Base-by-base conservation (phyloP, 2,329 filamentous ascomycete species). In the Fusarium begoniae region DNA sequence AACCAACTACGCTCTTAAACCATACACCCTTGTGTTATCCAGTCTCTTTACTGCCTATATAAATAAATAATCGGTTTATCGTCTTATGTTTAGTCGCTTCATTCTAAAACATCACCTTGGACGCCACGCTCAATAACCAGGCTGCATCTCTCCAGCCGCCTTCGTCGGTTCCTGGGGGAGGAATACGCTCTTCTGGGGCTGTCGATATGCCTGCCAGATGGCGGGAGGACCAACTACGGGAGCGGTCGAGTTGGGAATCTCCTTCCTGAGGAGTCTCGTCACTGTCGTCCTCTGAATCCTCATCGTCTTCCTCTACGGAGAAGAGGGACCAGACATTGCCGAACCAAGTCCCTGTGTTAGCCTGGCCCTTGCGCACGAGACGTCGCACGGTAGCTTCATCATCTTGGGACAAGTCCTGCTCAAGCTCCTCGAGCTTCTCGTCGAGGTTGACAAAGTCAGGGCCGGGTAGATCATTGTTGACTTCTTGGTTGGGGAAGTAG, bases 91-190 rank as follows among this genome's bases (percentile, higher is more conserved):
- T 24, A 44, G 22, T 22, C 24, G 17, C 41, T 57, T 60, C 43
- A 30, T 24, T 70, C 83, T 81, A 90, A 71, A 91, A 84, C 74
- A 91, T 83, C 50, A 91, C 88, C 77, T 90, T 91, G 32, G 87
- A 87, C 17, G 90, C 91, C 71, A 93, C 90, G 72, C 87, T 91
- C 63, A 93, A 81, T 53, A 93, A 81, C 91, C 91, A 93, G 22
- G 90, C 90, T 32, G 90, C 91, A 80, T 93, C 91, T 66, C 89
- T 86, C 91, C 90, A 92, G 14, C 87, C 87, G 22, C 89, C 90
- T 48, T 89, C 87, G 58, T 91, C 86, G 14, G 85, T 83, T 47
- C 85, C 86, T 57, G 84, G 83, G 15, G 85, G 83, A 38, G 78
- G 88, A 78, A 90, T 82, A 15, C 81, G 81, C 55, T 88, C 86